Evolutionary conservation across 768 basidiomycete genomes (phyloP).

Genomic region (Clathrus columnatus): DNA sequence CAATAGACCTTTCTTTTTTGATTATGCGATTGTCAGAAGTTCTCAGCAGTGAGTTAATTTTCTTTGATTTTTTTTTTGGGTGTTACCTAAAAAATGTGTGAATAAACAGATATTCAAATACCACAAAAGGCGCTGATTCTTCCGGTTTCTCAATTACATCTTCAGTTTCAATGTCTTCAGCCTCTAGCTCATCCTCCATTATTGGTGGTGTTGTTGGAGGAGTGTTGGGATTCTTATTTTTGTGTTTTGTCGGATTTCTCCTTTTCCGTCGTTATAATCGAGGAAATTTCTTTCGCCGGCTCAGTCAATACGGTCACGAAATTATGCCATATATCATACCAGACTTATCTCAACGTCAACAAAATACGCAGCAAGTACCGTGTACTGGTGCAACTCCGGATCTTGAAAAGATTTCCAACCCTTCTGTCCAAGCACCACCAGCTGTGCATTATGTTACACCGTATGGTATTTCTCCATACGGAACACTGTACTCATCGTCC

Average conservation of each 20-base stretch:
- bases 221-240: not conserved
- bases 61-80: not conserved
- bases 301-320: not conserved
- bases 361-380: not conserved
- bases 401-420: not conserved
- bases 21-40: slow-evolving; percentile 4
- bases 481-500: not conserved
- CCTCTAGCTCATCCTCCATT: not conserved
- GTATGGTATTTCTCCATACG: not conserved
- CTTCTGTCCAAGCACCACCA: not conserved
- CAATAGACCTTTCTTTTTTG: slow-evolving; percentile 3
- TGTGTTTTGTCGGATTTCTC: not conserved
- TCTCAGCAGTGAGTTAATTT: not conserved
- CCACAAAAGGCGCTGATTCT: not conserved
- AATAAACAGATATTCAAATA: not conserved
- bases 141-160: not conserved
- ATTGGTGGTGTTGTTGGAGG: slow-evolving; percentile 4
- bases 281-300: not conserved
- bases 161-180: not conserved
- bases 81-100: not conserved
- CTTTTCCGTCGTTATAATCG: not conserved
- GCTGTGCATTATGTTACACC: not conserved
- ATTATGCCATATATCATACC: not conserved
- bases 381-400: not conserved
- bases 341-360: not conserved